These are phyloP conservation scores for Candida corydali DNA, from an alignment of 805 yeast genomes.

Conservation along the genomic window DNA sequence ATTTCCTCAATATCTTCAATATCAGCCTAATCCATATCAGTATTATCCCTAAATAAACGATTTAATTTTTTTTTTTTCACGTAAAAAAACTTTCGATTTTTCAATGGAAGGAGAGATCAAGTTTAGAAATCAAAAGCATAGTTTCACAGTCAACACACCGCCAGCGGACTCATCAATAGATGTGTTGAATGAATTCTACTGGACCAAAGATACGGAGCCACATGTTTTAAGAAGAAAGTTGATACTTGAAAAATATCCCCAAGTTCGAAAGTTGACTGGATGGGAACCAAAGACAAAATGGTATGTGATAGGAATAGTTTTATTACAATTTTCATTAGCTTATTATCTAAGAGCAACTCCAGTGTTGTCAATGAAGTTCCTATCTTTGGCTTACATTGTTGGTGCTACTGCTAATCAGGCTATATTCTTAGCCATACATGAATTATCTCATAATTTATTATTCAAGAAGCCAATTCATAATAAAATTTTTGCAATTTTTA, in stretches of 20 bases:
- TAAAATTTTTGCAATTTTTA: conserved; percentile 68
- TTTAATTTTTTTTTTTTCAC: neutral
- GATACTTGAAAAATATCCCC: conserved; percentile 73
- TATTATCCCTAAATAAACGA: neutral
- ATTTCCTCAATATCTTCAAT: conserved; percentile 6
- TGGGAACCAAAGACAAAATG: conserved; percentile 84
- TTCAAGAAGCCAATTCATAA: conserved; percentile 77
- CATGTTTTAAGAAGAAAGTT: conserved; percentile 70
- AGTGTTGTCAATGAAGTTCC: conserved; percentile 50
- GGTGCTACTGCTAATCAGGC: conserved; percentile 90
- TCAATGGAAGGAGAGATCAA: conserved; percentile 18
- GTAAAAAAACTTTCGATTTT: conserved; percentile 1
- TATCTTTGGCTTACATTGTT: conserved; percentile 63
- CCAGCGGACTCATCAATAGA: conserved; percentile 39
- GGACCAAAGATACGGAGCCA: conserved; percentile 82
- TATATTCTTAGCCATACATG: conserved; percentile 83
- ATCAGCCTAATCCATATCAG: conserved; percentile 1
- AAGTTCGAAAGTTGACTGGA: conserved; percentile 75
- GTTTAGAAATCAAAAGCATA: conserved; percentile 22
- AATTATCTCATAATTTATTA: conserved; percentile 77
- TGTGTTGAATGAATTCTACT: conserved; percentile 62
- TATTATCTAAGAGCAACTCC: conserved; percentile 53
- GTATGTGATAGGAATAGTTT: conserved; percentile 61
- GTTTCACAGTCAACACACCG: conserved; percentile 32
- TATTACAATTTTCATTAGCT: conserved; percentile 64